A percentile compares a stretch with the other conserved stretches of the same genome.
Evolutionary conservation across 768 basidiomycete genomes (phyloP).

Genomic region (Macrolepiota dolichaula): DNA sequence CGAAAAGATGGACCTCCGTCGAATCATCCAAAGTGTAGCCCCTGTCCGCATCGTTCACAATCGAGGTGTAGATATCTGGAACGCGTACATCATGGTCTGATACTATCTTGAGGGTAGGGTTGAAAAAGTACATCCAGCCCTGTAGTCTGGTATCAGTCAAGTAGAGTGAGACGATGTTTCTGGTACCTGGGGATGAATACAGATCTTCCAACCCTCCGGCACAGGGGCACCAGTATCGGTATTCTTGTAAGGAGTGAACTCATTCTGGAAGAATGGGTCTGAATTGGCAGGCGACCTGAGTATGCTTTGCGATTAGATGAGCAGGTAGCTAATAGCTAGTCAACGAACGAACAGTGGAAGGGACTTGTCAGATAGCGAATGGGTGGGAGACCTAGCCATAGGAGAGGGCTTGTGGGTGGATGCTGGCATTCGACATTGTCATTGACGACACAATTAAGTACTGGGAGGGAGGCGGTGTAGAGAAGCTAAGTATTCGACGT

Average conservation of each 20-base stretch:
- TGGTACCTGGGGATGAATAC: constrained; percentile 36
- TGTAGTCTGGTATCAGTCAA: constrained; percentile 18
- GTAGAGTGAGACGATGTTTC: neutral
- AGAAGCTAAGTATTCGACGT: neutral
- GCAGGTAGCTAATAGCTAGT: neutral
- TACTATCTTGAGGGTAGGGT: constrained; percentile 34
- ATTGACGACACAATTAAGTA: neutral
- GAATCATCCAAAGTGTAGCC: constrained; percentile 29
- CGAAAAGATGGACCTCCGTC: constrained; percentile 42
- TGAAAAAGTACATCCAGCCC: constrained; percentile 52
- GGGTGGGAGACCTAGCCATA: neutral
- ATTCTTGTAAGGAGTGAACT: neutral
- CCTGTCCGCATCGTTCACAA: constrained; percentile 17
- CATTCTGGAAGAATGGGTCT: neutral
- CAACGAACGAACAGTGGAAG: neutral
- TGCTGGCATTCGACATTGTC: neutral
- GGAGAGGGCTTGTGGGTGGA: neutral
- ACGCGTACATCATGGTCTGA: constrained; percentile 49
- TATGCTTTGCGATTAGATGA: neutral
- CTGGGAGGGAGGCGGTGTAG: neutral
- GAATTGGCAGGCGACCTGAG: neutral
- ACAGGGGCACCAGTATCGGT: neutral
- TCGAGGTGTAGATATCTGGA: constrained; percentile 19
- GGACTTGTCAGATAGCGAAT: neutral
- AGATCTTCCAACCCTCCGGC: constrained; percentile 33